Evolutionary conservation across 257 asterid species (phyloP).

Genomic region (Nicotiana undulata): DNA sequence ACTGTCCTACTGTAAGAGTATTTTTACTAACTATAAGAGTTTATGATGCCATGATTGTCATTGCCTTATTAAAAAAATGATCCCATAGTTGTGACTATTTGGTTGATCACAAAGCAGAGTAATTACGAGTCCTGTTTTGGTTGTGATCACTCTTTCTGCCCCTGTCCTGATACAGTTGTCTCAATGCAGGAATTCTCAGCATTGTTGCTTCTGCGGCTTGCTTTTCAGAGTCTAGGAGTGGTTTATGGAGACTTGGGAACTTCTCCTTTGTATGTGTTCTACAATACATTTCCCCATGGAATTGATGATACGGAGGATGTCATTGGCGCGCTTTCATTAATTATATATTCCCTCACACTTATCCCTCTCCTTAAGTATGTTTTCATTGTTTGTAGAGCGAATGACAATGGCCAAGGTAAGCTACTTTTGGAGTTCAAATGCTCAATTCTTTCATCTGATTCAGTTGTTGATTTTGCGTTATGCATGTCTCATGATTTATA

Average conservation of each 20-base stretch:
- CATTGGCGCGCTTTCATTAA: slow-evolving; percentile 89
- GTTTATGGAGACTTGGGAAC: slow-evolving; percentile 99
- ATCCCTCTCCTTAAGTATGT: slow-evolving; percentile 96
- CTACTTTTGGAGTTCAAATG: neutral
- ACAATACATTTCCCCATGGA: slow-evolving; percentile 85
- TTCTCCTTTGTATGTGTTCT: slow-evolving; percentile 92
- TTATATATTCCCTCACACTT: slow-evolving; percentile 90
- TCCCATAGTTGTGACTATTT: neutral
- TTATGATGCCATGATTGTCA: neutral
- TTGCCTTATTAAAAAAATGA: neutral
- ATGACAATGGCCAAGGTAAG: slow-evolving; percentile 95
- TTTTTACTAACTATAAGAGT: neutral
- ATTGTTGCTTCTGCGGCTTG: slow-evolving; percentile 78
- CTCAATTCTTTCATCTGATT: neutral
- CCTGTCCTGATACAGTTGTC: slow-evolving; percentile 5
- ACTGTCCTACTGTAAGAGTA: neutral
- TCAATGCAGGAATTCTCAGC: slow-evolving; percentile 69
- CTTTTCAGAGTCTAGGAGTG: slow-evolving; percentile 96
- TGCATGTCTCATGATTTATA: neutral
- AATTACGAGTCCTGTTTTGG: neutral
- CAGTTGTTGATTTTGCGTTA: neutral
- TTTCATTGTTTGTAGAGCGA: slow-evolving; percentile 95
- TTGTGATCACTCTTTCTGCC: neutral
- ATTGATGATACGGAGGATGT: slow-evolving; percentile 74
- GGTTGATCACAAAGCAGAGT: neutral